Percentiles rank a stretch among this genome's conserved stretches.
These are phyloP conservation scores for Arthroderma sp. DNA, from an alignment of 2,329 filamentous ascomycete species.

Conservation along the genomic window DNA sequence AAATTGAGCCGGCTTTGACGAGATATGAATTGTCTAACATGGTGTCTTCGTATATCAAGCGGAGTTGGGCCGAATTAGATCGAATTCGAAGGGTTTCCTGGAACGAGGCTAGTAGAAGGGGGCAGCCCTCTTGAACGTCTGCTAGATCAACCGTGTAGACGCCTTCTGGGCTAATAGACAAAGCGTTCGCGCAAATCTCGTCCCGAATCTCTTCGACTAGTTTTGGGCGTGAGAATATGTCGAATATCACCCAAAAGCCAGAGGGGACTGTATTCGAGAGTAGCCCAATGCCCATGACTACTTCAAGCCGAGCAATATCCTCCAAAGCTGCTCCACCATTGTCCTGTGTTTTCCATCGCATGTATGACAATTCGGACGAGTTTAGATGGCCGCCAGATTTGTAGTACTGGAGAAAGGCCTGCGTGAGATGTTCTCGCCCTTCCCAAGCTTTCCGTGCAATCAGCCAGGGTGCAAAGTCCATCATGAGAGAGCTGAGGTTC, in stretches of 20 bases:
- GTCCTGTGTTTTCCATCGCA: background rate
- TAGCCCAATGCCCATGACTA: constrained; percentile 23
- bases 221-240: constrained; percentile 32
- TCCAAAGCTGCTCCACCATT: background rate
- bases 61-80: background rate
- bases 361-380: background rate
- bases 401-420: background rate
- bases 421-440: background rate
- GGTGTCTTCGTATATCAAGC: background rate
- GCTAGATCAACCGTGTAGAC: background rate
- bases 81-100: constrained; percentile 4
- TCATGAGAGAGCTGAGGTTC: background rate
- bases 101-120: background rate
- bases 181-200: background rate
- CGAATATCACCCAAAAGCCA: constrained; percentile 36
- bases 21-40: background rate
- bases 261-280: constrained; percentile 35
- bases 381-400: background rate
- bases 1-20: background rate
- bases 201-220: constrained; percentile 2
- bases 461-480: background rate
- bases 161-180: background rate
- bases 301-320: constrained; percentile 22
- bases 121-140: background rate
- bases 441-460: background rate